These are phyloP conservation scores for Tetradesmus lagerheimii DNA, from an alignment of 139 green algal species.

Conservation along the genomic window DNA sequence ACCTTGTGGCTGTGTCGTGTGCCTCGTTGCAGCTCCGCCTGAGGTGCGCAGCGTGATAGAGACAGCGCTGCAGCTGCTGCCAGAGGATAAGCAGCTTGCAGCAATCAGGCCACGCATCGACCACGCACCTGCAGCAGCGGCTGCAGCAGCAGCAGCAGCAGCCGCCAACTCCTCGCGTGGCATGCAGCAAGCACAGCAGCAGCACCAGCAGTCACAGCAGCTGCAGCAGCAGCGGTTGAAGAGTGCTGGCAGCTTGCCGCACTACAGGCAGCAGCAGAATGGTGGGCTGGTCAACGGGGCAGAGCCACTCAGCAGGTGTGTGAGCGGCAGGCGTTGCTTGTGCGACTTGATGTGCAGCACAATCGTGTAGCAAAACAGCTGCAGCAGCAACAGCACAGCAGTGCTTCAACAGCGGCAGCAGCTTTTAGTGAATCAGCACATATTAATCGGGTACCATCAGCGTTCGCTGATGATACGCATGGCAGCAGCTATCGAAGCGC, in stretches of 20 bases:
- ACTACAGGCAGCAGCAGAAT: constrained; percentile 9
- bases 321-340: background rate
- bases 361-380: too few relatives aligned
- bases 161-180: background rate
- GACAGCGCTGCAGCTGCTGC: constrained; percentile 22
- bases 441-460: background rate
- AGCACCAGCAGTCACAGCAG: background rate
- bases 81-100: constrained; percentile 3
- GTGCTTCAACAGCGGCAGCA: background rate
- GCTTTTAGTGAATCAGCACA: background rate
- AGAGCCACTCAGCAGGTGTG: constrained; percentile 25
- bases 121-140: background rate
- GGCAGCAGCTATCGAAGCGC: too few relatives aligned
- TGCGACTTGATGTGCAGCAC: too few relatives aligned
- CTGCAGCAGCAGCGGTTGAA: constrained; percentile 10
- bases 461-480: too few relatives aligned
- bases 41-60: constrained; percentile 26
- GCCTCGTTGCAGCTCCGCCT: background rate
- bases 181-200: background rate
- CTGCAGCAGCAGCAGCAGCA: background rate
- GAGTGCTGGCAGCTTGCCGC: background rate
- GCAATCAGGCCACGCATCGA: background rate
- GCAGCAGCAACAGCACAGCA: background rate
- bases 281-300: constrained; percentile 19
- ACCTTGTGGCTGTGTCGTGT: background rate